phyloP scores from a whole-genome alignment of 1,284 basidiomycete species.

The Hymenochaete sp. region DNA sequence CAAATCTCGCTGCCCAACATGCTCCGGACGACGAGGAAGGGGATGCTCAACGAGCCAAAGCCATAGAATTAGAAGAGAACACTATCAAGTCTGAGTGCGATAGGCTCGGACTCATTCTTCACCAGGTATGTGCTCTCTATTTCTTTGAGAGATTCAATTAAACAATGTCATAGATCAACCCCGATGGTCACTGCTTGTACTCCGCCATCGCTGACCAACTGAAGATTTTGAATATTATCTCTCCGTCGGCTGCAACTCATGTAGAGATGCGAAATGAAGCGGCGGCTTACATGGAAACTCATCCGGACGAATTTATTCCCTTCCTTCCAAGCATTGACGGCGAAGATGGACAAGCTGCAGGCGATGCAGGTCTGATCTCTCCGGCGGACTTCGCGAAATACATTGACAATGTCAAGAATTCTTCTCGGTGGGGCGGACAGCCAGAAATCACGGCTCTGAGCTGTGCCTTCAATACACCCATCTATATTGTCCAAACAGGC shows the following conservation, averaged over 20 bases:
- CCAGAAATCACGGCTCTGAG: slow-evolving; percentile 92
- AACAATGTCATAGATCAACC: slow-evolving; percentile 79
- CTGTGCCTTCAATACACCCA: slow-evolving; percentile 76
- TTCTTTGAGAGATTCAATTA: too few species aligned
- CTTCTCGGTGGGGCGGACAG: slow-evolving; percentile 93
- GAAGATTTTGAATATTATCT: slow-evolving; percentile 50
- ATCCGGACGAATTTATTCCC: slow-evolving; percentile 89
- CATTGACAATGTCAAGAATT: slow-evolving; percentile 73
- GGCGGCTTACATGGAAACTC: slow-evolving; percentile 73
- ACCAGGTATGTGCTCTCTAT: too few species aligned
- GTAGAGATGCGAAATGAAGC: slow-evolving; percentile 60
- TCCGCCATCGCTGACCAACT: slow-evolving; percentile 90
- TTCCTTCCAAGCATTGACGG: slow-evolving; percentile 78
- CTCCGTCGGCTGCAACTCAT: slow-evolving; percentile 49
- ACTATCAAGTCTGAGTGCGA: background rate
- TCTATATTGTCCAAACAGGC: slow-evolving; percentile 86
- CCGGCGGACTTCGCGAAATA: slow-evolving; percentile 66
- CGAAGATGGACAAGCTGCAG: slow-evolving; percentile 67
- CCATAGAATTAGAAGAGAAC: slow-evolving; percentile 65
- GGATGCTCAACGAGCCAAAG: slow-evolving; percentile 17
- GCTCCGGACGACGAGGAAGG: slow-evolving; percentile 43
- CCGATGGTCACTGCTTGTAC: slow-evolving; percentile 94
- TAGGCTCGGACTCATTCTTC: background rate
- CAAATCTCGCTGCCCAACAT: slow-evolving; percentile 53
- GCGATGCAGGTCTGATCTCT: slow-evolving; percentile 67